These are phyloP conservation scores for Silene vulgaris DNA, from an alignment of 179 eudicot genomes.

Conservation along the genomic window DNA sequence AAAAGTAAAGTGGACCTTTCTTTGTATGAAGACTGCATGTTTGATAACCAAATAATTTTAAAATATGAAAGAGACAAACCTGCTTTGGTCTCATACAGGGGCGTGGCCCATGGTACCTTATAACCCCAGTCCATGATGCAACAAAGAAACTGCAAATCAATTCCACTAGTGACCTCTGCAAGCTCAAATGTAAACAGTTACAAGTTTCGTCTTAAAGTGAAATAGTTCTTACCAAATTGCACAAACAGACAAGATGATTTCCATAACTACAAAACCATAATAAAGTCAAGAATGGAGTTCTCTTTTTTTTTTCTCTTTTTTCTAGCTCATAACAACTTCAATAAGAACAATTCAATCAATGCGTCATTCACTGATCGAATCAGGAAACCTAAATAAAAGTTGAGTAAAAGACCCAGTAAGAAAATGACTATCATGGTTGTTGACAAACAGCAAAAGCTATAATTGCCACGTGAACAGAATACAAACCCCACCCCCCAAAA, in stretches of 20 bases:
- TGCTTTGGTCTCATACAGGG: slow-evolving; percentile 84
- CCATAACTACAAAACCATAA: no score
- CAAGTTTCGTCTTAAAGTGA: neutral
- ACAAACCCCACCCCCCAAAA: neutral
- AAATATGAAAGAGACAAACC: slow-evolving; percentile 29
- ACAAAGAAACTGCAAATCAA: slow-evolving; percentile 44
- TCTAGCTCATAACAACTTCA: no score
- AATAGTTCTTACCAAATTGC: neutral
- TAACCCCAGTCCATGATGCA: slow-evolving; percentile 86
- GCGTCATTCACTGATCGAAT: no score
- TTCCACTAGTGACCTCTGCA: slow-evolving; percentile 75
- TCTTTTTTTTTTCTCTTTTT: no score
- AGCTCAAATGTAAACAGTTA: neutral
- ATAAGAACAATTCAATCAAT: no score
- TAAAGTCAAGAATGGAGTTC: neutral
- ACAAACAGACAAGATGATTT: neutral
- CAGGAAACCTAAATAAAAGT: no score
- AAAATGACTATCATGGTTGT: no score
- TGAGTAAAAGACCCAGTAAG: no score
- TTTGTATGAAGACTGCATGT: neutral
- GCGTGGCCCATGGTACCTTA: slow-evolving; percentile 87
- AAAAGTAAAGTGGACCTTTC: neutral
- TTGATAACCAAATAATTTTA: neutral
- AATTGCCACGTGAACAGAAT: neutral
- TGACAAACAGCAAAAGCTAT: no score